These are phyloP conservation scores for Dipodascus albidus DNA, from an alignment of 805 yeast genomes.

Conservation along the genomic window DNA sequence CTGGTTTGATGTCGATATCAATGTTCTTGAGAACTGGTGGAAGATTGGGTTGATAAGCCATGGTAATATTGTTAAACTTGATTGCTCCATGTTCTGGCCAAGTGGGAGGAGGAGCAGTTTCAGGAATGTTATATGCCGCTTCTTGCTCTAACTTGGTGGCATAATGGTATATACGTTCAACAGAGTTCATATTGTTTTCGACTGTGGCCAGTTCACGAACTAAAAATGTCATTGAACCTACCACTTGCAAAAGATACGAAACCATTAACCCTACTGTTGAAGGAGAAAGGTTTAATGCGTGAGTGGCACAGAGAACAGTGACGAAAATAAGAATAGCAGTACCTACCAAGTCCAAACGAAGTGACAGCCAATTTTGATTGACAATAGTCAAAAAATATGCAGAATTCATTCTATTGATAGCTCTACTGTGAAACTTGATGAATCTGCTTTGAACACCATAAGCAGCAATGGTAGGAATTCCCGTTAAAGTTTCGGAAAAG, in stretches of 20 bases:
- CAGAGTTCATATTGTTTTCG: conserved; percentile 70
- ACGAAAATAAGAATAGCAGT: conserved; percentile 41
- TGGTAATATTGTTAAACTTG: conserved; percentile 40
- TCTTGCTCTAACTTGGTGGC: conserved; percentile 53
- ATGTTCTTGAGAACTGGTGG: conserved; percentile 57
- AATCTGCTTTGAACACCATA: conserved; percentile 40
- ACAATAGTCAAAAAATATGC: conserved; percentile 54
- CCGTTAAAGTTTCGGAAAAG: conserved; percentile 60
- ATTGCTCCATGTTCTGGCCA: conserved; percentile 67
- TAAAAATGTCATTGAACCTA: conserved; percentile 47
- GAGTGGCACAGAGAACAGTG: conserved; percentile 45
- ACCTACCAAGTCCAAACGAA: conserved; percentile 48
- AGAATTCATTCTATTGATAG: conserved; percentile 55
- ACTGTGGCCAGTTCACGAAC: conserved; percentile 57
- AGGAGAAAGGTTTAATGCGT: conserved; percentile 48
- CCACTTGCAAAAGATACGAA: conserved; percentile 45
- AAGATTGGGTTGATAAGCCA: conserved; percentile 53
- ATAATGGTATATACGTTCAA: conserved; percentile 58
- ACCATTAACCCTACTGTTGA: conserved; percentile 59
- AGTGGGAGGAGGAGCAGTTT: conserved; percentile 31
- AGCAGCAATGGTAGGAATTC: conserved; percentile 53
- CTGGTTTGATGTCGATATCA: conserved; percentile 36
- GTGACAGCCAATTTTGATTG: conserved; percentile 62
- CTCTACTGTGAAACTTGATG: conserved; percentile 31
- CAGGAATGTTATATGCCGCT: conserved; percentile 42